These are phyloP conservation scores for Nicotiana undulata DNA, from an alignment of 257 asterid genomes.

Conservation along the genomic window DNA sequence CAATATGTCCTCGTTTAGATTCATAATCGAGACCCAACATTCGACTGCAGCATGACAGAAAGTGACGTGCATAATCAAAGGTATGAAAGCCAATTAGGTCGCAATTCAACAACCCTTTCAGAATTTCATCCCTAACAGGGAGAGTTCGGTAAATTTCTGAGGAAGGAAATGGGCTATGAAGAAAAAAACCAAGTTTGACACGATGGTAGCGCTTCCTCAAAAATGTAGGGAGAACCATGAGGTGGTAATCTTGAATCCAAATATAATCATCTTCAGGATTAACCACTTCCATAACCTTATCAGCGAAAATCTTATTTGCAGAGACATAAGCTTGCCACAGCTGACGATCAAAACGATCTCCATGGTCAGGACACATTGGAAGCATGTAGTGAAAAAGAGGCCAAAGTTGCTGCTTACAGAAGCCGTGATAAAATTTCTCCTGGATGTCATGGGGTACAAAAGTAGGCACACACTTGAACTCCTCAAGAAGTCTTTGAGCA, in stretches of 20 bases:
- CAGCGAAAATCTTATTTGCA: constrained; percentile 77
- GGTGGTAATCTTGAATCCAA: constrained; percentile 93
- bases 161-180: constrained; percentile 93
- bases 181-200: constrained; percentile 80
- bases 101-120: constrained; percentile 66
- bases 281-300: constrained; percentile 74
- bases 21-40: constrained; percentile 88
- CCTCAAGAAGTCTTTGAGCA: constrained; percentile 65
- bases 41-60: constrained; percentile 86
- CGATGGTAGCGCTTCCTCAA: constrained; percentile 78
- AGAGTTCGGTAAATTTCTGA: constrained; percentile 87
- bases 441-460: constrained; percentile 68
- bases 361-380: constrained; percentile 85
- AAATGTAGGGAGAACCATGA: constrained; percentile 86
- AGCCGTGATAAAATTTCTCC: constrained; percentile 66
- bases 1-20: constrained; percentile 89
- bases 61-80: constrained; percentile 90
- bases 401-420: constrained; percentile 91
- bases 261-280: constrained; percentile 81
- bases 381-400: constrained; percentile 96
- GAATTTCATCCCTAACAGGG: constrained; percentile 82
- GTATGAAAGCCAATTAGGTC: constrained; percentile 90
- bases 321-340: constrained; percentile 86
- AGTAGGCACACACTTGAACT: constrained; percentile 79
- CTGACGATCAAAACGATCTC: constrained; percentile 79